Evolutionary conservation across 2,329 filamentous ascomycete genomes (phyloP).

Genomic region (Fusarium sp.): DNA sequence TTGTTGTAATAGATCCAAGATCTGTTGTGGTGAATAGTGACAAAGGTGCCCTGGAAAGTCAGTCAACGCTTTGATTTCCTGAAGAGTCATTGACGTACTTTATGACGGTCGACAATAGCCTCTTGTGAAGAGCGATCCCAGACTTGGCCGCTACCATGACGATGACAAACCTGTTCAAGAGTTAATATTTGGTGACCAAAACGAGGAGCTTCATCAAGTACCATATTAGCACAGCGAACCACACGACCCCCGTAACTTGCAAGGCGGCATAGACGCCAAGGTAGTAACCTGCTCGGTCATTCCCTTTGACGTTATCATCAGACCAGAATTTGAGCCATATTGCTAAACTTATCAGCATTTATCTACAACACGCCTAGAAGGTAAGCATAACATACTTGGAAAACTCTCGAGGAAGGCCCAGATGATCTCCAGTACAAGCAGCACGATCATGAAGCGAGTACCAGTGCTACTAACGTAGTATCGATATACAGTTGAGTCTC

Average conservation of each 20-base stretch:
- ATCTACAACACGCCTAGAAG: too few relatives aligned
- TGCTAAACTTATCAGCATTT: conserved; percentile 27
- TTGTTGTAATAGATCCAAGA: conserved; percentile 57
- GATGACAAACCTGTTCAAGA: conserved; percentile 46
- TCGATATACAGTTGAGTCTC: conserved; percentile 48
- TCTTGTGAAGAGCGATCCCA: conserved; percentile 46
- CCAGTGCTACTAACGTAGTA: conserved; percentile 52
- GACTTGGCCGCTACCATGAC: conserved; percentile 48
- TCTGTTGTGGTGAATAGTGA: conserved; percentile 58
- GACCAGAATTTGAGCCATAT: conserved; percentile 54
- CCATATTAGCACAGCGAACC: conserved; percentile 44
- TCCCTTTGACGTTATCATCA: conserved; percentile 35
- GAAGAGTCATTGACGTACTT: background rate
- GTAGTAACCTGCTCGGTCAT: conserved; percentile 34
- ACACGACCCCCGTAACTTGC: conserved; percentile 41
- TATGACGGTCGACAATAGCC: conserved; percentile 45
- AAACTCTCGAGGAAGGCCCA: conserved; percentile 50
- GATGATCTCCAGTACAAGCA: conserved; percentile 44
- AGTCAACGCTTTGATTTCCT: conserved; percentile 7
- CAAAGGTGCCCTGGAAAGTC: conserved; percentile 54
- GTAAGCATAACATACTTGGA: conserved; percentile 43
- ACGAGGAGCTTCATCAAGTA: background rate
- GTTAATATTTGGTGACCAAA: background rate
- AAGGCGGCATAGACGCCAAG: conserved; percentile 47
- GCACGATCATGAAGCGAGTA: conserved; percentile 27